Evolutionary conservation across 495 filamentous ascomycete species (phyloP).

Genomic region (Lasiosphaeria hispida): DNA sequence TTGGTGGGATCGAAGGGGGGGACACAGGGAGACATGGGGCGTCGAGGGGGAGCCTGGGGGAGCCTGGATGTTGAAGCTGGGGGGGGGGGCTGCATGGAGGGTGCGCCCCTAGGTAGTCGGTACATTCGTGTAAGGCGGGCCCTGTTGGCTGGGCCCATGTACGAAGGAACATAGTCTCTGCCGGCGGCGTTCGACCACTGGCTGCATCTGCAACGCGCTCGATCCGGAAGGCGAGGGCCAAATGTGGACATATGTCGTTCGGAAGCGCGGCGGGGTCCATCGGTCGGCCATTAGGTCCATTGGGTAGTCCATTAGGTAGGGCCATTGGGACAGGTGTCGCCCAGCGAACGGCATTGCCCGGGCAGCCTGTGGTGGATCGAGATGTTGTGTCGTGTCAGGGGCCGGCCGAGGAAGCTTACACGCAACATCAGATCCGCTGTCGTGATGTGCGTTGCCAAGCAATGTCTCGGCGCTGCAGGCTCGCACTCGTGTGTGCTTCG

Average conservation of each 20-base stretch:
- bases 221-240: slow-evolving; percentile 6
- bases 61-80: background rate
- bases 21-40: background rate
- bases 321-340: no score
- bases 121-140: background rate
- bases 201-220: slow-evolving; percentile 14
- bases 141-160: background rate
- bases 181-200: slow-evolving; percentile 4
- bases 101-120: slow-evolving; percentile 1
- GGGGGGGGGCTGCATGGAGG: slow-evolving; percentile 5
- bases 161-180: background rate
- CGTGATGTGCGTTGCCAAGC: no score
- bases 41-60: background rate
- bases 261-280: background rate
- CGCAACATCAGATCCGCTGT: no score
- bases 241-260: background rate
- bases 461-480: no score
- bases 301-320: no score
- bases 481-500: no score
- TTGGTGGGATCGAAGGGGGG: slow-evolving; percentile 8
- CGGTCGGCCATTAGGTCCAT: background rate
- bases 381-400: no score
- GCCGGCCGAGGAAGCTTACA: no score
- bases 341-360: background rate
- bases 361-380: no score